phyloP scores from a whole-genome alignment of 2,329 filamentous ascomycete species.

The Leptographium radiaticola region DNA sequence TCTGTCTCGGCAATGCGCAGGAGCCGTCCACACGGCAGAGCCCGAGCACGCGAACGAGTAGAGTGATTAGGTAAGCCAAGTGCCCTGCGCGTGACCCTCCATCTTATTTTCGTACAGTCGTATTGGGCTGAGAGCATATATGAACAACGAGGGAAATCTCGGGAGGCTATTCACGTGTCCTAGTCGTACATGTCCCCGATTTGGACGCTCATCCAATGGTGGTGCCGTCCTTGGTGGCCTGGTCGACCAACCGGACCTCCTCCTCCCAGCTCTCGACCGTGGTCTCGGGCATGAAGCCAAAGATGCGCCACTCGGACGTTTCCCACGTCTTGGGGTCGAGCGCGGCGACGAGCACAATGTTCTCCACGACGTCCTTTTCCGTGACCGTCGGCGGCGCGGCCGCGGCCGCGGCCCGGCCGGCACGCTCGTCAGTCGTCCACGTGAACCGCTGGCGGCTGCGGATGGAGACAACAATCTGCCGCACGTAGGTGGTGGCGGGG shows the following conservation, averaged over 20 bases:
- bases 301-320: constrained; percentile 46
- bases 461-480: constrained; percentile 48
- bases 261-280: constrained; percentile 28
- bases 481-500: constrained; percentile 21
- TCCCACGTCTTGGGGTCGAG: constrained; percentile 32
- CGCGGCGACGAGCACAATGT: constrained; percentile 45
- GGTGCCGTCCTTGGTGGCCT: background rate
- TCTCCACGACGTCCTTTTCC: constrained; percentile 43
- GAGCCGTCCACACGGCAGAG: too few species aligned
- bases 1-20: too few species aligned
- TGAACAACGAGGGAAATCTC: too few species aligned
- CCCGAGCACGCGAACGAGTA: too few species aligned
- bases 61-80: too few species aligned
- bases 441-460: constrained; percentile 40
- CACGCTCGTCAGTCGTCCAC: constrained; percentile 20
- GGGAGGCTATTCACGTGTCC: too few species aligned
- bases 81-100: too few species aligned
- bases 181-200: too few species aligned
- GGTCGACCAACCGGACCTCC: constrained; percentile 10
- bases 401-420: constrained; percentile 15
- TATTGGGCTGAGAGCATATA: too few species aligned
- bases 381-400: constrained; percentile 28
- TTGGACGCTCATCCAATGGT: background rate
- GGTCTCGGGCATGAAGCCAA: constrained; percentile 48
- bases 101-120: too few species aligned